These are phyloP conservation scores for Aureobasidium vineae DNA, from an alignment of 2,329 filamentous ascomycete genomes.

Conservation along the genomic window DNA sequence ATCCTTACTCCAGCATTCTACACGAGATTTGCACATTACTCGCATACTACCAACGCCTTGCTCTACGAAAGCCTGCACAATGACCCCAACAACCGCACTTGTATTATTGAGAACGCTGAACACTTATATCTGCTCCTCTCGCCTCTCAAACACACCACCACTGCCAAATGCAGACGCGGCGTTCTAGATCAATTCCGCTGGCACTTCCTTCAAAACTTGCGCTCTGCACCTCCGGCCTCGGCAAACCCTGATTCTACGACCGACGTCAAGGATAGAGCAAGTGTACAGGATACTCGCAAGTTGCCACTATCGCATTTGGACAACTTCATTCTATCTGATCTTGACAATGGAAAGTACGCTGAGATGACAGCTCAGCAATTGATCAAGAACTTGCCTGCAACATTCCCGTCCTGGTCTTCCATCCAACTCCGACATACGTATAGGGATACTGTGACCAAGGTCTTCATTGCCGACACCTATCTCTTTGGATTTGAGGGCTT, in stretches of 20 bases:
- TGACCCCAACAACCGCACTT: conserved; percentile 56
- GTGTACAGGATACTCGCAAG: conserved; percentile 41
- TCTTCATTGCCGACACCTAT: conserved; percentile 45
- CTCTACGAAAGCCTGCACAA: conserved; percentile 56
- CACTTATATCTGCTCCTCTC: conserved; percentile 49
- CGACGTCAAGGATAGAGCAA: conserved; percentile 21
- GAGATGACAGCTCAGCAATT: neutral
- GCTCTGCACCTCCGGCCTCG: conserved; percentile 43
- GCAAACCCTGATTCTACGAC: conserved; percentile 39
- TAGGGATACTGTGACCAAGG: conserved; percentile 40
- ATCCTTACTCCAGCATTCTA: conserved; percentile 67
- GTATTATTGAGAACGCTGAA: conserved; percentile 57
- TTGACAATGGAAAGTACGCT: conserved; percentile 29
- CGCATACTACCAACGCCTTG: conserved; percentile 60
- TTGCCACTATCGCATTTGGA: conserved; percentile 44
- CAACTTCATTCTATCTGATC: conserved; percentile 35
- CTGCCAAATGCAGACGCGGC: neutral
- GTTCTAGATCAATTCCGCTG: conserved; percentile 35
- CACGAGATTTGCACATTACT: conserved; percentile 62
- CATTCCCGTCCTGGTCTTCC: too few species aligned
- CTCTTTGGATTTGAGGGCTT: conserved; percentile 26
- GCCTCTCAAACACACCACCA: neutral
- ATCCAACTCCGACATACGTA: conserved; percentile 33
- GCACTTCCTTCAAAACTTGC: conserved; percentile 40
- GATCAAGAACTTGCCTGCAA: neutral